These are phyloP conservation scores for Colletotrichum liaoningense DNA, from an alignment of 2,329 filamentous ascomycete species.

Conservation along the genomic window DNA sequence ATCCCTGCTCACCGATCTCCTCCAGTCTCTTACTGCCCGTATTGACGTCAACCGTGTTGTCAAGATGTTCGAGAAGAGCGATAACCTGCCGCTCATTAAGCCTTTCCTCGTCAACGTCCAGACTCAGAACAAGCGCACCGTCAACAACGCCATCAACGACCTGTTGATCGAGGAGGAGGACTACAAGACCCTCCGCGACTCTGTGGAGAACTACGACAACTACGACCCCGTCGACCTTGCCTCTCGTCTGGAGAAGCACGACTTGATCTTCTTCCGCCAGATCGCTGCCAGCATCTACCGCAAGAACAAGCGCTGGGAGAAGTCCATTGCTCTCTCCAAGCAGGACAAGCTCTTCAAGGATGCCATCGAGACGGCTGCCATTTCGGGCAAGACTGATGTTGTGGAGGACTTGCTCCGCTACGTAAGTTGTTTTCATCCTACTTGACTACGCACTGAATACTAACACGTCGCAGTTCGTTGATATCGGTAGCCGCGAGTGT, in stretches of 20 bases:
- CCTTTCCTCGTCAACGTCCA: constrained; percentile 98
- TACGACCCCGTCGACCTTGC: constrained; percentile 96
- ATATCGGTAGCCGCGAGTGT: constrained; percentile 98
- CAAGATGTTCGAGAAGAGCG: constrained; percentile 97
- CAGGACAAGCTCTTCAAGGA: constrained; percentile 99
- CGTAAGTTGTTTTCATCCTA: constrained; percentile 71
- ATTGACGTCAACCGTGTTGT: constrained; percentile 99
- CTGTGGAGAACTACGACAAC: constrained; percentile 98
- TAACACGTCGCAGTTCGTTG: constrained; percentile 81
- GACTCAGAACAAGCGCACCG: constrained; percentile 95
- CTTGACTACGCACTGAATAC: constrained; percentile 35
- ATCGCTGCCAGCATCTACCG: constrained; percentile 98
- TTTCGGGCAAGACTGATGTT: constrained; percentile 89
- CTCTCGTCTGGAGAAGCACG: constrained; percentile 93
- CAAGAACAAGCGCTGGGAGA: constrained; percentile 99
- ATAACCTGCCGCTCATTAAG: constrained; percentile 98
- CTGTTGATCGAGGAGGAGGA: constrained; percentile 98
- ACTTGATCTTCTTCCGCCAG: constrained; percentile 98
- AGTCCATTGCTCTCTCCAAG: constrained; percentile 96
- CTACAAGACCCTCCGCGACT: constrained; percentile 98
- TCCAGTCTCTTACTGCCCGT: constrained; percentile 90
- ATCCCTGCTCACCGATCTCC: constrained; percentile 91
- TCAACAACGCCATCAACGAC: constrained; percentile 98
- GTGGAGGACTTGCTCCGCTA: constrained; percentile 97
- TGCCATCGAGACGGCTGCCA: constrained; percentile 95